phyloP scores from a whole-genome alignment of 2,329 filamentous ascomycete species.

The Plectosphaerella plurivora region DNA sequence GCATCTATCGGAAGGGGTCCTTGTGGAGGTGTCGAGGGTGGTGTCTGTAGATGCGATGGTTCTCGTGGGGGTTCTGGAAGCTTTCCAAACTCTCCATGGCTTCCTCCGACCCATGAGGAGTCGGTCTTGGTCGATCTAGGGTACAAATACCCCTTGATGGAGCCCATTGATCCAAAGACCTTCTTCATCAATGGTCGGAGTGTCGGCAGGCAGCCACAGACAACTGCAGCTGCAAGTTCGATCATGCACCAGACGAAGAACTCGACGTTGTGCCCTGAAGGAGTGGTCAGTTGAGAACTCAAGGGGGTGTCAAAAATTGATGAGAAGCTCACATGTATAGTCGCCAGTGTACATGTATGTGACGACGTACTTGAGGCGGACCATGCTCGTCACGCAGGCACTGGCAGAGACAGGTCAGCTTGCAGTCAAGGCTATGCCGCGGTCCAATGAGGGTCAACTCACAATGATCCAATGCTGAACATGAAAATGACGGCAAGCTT shows the following conservation, averaged over 20 bases:
- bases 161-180: conserved; percentile 3
- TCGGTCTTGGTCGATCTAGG: background rate
- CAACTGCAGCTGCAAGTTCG: conserved; percentile 29
- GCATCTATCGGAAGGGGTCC: background rate
- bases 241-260: conserved; percentile 24
- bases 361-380: conserved; percentile 10
- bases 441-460: background rate
- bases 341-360: conserved; percentile 3
- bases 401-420: conserved; percentile 1
- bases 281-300: background rate
- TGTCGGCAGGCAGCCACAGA: conserved; percentile 35
- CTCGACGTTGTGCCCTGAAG: conserved; percentile 20
- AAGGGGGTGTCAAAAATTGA: background rate
- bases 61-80: background rate
- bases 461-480: conserved; percentile 13
- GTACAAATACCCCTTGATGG: background rate
- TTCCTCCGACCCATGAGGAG: background rate
- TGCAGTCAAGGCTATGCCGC: too few species aligned
- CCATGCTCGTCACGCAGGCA: conserved; percentile 11
- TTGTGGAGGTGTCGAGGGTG: background rate
- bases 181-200: conserved; percentile 29
- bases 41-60: background rate
- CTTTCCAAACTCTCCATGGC: background rate
- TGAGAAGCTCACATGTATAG: conserved; percentile 5
- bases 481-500: conserved; percentile 10